Evolutionary conservation across 345 rosid species (phyloP).

Genomic region (Combretum micranthum): DNA sequence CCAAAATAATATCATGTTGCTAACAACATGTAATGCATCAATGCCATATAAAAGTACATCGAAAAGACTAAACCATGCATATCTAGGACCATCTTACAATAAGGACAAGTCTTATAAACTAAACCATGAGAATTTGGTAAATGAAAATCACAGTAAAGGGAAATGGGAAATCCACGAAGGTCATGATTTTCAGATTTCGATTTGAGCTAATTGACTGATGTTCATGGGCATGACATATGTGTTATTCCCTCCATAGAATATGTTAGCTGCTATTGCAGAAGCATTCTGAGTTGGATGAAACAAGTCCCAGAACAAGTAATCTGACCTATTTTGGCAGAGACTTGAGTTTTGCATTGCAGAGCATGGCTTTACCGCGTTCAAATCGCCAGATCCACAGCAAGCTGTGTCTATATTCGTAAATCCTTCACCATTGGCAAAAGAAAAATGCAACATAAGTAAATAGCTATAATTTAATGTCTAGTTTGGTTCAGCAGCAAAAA

Average conservation of each 20-base stretch:
- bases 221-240: conserved; percentile 1
- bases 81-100: too few species aligned
- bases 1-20: too few species aligned
- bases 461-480: background rate
- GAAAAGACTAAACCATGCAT: too few species aligned
- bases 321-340: background rate
- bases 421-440: background rate
- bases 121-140: too few species aligned
- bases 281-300: conserved; percentile 15
- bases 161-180: too few species aligned
- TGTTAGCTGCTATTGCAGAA: background rate
- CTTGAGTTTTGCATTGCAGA: background rate
- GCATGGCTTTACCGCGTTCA: conserved; percentile 8
- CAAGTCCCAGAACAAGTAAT: conserved; percentile 21
- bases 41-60: too few species aligned
- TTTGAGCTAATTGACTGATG: conserved; percentile 6
- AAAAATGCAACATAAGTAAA: background rate
- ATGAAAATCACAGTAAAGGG: too few species aligned
- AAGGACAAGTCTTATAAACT: too few species aligned
- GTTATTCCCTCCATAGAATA: background rate
- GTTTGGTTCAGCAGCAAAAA: background rate
- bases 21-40: too few species aligned
- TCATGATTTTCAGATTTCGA: background rate
- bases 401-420: background rate
- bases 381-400: conserved; percentile 16